These are phyloP conservation scores for Wickerhamiella brachini DNA, from an alignment of 805 yeast genomes.

Conservation along the genomic window DNA sequence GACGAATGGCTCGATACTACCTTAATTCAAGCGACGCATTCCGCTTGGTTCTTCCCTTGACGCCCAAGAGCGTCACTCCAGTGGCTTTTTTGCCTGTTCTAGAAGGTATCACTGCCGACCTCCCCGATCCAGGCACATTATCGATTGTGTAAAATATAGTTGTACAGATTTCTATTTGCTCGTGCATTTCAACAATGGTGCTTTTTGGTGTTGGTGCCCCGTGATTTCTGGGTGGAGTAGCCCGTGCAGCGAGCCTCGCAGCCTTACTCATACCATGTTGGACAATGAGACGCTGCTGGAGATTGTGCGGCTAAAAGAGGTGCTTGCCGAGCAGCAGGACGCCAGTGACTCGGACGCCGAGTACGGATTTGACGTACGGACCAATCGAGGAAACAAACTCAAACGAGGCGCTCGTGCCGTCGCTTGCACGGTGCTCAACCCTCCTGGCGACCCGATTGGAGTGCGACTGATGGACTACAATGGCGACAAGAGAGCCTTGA, in stretches of 20 bases:
- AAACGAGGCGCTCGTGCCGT: conserved; percentile 36
- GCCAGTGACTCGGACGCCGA: conserved; percentile 22
- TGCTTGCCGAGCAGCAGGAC: conserved; percentile 21
- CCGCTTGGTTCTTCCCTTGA: conserved; percentile 69
- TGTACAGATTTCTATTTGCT: neutral
- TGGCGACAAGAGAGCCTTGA: conserved; percentile 20
- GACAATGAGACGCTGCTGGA: conserved; percentile 3
- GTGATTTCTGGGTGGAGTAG: too few species aligned
- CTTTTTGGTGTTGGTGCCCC: too few species aligned
- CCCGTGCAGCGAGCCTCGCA: too few species aligned
- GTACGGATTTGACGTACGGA: conserved; percentile 21
- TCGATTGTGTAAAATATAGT: neutral
- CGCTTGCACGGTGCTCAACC: conserved; percentile 30
- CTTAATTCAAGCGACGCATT: conserved; percentile 88
- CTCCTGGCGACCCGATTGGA: conserved; percentile 16
- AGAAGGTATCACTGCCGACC: neutral
- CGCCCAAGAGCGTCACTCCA: conserved; percentile 36
- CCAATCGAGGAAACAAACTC: conserved; percentile 47
- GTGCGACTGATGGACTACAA: conserved; percentile 20
- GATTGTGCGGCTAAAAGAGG: conserved; percentile 21
- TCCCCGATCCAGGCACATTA: neutral
- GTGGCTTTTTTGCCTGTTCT: conserved; percentile 15
- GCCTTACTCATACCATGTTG: neutral
- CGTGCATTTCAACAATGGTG: too few species aligned
- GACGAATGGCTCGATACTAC: conserved; percentile 75